These are phyloP conservation scores for Solanum virginianum DNA, from an alignment of 257 asterid species.

Conservation along the genomic window DNA sequence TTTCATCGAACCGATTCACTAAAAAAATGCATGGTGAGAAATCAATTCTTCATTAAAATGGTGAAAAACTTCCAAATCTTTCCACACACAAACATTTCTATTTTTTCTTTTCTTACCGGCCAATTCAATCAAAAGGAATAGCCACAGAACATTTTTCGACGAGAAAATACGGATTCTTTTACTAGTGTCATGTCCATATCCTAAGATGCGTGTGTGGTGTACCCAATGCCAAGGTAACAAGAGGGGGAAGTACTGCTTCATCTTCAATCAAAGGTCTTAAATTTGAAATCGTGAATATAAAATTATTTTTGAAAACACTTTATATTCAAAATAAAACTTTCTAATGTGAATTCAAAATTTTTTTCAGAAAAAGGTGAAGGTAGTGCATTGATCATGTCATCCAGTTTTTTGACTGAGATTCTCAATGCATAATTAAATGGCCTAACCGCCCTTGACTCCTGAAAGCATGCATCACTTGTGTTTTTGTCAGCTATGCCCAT, in stretches of 20 bases:
- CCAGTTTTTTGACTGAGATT: background rate
- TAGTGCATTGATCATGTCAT: background rate
- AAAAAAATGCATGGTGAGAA: too few relatives aligned
- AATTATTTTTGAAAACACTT: background rate
- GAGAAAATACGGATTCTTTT: too few relatives aligned
- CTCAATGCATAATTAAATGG: background rate
- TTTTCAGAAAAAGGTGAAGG: background rate
- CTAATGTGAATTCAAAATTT: background rate
- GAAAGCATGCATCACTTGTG: background rate
- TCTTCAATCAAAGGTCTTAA: background rate
- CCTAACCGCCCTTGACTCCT: background rate
- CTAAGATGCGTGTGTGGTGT: background rate
- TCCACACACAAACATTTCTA: too few relatives aligned
- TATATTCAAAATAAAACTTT: accelerated
- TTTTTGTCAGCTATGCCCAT: background rate
- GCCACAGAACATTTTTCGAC: too few relatives aligned
- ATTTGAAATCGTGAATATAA: background rate
- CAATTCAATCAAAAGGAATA: too few relatives aligned
- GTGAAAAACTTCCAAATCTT: too few relatives aligned
- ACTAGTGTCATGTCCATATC: background rate
- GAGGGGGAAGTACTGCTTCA: background rate
- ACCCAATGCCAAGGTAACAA: background rate
- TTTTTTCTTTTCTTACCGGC: too few relatives aligned
- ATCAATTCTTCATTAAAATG: too few relatives aligned
- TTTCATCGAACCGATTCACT: too few relatives aligned